Evolutionary conservation across 1,284 basidiomycete species (phyloP).

Genomic region (Cystobasidiaceae sp.): DNA sequence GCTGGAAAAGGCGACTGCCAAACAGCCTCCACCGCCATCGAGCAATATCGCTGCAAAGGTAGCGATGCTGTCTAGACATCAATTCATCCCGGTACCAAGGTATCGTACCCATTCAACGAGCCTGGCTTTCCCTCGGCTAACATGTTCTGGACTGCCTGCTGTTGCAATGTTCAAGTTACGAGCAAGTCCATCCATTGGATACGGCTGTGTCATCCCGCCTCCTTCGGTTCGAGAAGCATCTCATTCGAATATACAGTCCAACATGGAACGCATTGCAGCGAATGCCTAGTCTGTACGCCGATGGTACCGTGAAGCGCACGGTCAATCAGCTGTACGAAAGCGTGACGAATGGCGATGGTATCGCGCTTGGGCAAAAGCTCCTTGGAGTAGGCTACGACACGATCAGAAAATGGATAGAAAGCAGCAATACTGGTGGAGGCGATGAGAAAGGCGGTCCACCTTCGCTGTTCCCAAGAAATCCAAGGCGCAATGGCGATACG

Average conservation of each 20-base stretch:
- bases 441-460: neutral
- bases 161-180: neutral
- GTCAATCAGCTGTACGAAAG: constrained; percentile 10
- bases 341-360: constrained; percentile 17
- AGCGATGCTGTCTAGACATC: neutral
- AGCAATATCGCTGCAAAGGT: constrained; percentile 5
- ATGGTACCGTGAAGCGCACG: constrained; percentile 7
- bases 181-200: constrained; percentile 4
- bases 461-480: neutral
- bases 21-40: neutral
- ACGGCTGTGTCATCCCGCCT: constrained; percentile 1
- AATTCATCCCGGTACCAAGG: neutral
- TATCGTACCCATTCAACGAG: neutral
- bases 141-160: too few relatives aligned
- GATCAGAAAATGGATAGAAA: constrained; percentile 7
- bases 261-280: constrained; percentile 14
- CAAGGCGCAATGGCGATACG: too few relatives aligned
- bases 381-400: constrained; percentile 10
- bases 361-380: constrained; percentile 12
- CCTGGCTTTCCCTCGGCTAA: too few relatives aligned
- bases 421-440: neutral
- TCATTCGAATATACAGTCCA: constrained; percentile 23
- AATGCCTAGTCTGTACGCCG: constrained; percentile 16
- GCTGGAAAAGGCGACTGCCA: neutral
- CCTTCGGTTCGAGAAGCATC: constrained; percentile 14